Evolutionary conservation across 495 filamentous ascomycete species (phyloP), one percentile per base, ranked within the genome.

Genomic region (Penicillium dipodomyicola): DNA sequence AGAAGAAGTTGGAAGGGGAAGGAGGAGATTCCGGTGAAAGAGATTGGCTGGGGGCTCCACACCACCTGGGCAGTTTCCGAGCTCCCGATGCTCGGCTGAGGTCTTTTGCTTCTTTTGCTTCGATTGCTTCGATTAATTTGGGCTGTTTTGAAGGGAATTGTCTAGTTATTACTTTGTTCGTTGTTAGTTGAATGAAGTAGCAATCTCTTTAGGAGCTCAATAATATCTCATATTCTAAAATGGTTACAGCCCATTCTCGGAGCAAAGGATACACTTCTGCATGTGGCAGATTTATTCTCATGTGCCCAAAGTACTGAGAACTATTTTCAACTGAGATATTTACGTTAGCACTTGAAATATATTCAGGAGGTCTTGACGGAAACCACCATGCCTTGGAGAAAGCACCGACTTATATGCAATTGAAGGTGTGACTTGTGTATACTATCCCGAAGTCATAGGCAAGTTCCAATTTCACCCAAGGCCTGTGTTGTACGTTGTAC

Each of bases 21-120:
- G 50, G 58, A 52, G 49, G 30, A 48, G 58, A 56, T 58, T 55
- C 64, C 62, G 63, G 65, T 66, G 68, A 66, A 62, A 64, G 59
- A 49, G 60, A 59, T 42, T 52, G 54, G 48, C 8, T 19, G 8
- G 33, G 19, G 55, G 29, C 46, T 62, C 63, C 63, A 65, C 60
- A 52, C 23, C 23, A 25, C 23, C 23, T 25, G 23, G 23, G 23
- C 44, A 55, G 48, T 45, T 67, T 61, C 62, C 65, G 65, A 37
- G 47, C 49, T 62, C 47, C 65, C 65, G 59, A 57, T 54, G 57
- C 54, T 62, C 35, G 35, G 35, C 35, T 39, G 35, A 39, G 35
- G 6, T 17, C 30, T 33, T 30, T 30, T 30, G 29, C 9, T 33
- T 33, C 11, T 33, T 10, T 33, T 33, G 4, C 30, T 33, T 33